Base-by-base conservation (phyloP, 306 rosid genomes). In the Vicia faba region DNA sequence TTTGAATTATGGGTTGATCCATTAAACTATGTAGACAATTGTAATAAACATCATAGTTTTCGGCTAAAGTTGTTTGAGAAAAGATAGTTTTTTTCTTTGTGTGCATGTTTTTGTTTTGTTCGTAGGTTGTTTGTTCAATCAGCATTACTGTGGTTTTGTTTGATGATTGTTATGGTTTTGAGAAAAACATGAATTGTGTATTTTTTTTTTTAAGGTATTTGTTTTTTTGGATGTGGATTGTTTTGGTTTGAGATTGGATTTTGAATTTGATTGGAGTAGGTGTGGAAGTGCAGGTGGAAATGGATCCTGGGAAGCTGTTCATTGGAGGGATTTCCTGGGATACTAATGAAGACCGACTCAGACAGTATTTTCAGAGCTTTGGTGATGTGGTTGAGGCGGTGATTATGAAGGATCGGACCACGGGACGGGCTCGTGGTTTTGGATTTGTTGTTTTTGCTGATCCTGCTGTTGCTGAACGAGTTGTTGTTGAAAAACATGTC, bases 311-410 rank as follows among this genome's bases (percentile, higher is more conserved):
- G 39, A 89, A 89, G 72, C 86, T 91, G 68, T 91, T 91, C 81
- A 84, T 91, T 57, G 96, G 96, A 8, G 96, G 97, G 64, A 91
- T 91, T 76, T 83, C 87, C 25, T 83, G 87, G 84, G 87, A 83
- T 72, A 83, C 87, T 73, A 83, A 76, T 76, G 87, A 83, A 79
- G 87, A 83, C 40, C 80, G 84, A 72, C 87, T 83, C 81, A 83
- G 78, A 76, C 78, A 70, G 54, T 79, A 83, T 78, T 83, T 83
- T 41, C 78, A 79, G 75, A 73, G 31, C 26, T 83, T 79, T 55
- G 87, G 87, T 38, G 82, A 76, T 45, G 84, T 83, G 18, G 75
- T 79, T 20, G 87, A 83, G 49, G 84, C 87, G 48, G 82, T 83
- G 54, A 83, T 83, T 16, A 83, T 83, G 87, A 83, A 83, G 80